Percentiles rank a stretch among this genome's conserved stretches.
phyloP scores from a whole-genome alignment of 2,329 filamentous ascomycete species.

The Diplodia mutila region DNA sequence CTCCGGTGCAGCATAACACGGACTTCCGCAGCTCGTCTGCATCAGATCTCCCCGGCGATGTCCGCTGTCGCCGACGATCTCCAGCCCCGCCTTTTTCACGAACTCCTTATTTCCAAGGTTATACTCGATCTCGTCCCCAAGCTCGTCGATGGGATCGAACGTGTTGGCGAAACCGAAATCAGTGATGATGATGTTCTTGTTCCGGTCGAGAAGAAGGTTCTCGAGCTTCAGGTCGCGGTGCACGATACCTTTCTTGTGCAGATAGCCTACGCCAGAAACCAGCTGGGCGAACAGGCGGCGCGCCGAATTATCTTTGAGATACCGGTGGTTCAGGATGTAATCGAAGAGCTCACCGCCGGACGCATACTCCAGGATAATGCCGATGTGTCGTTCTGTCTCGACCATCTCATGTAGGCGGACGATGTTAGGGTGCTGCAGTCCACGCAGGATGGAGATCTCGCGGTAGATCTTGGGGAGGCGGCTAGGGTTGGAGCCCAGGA shows the following conservation, averaged over 20 bases:
- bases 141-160: conserved; percentile 85
- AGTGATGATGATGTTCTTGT: conserved; percentile 99
- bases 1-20: conserved; percentile 96
- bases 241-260: conserved; percentile 98
- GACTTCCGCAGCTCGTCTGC: conserved; percentile 98
- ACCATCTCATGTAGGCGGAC: conserved; percentile 98
- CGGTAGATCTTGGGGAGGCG: conserved; percentile 96
- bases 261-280: conserved; percentile 92
- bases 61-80: conserved; percentile 75
- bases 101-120: conserved; percentile 85
- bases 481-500: conserved; percentile 82
- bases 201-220: conserved; percentile 91
- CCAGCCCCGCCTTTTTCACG: conserved; percentile 83
- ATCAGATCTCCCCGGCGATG: conserved; percentile 89
- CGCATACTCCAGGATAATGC: conserved; percentile 97
- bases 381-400: conserved; percentile 94
- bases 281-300: conserved; percentile 92
- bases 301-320: conserved; percentile 90
- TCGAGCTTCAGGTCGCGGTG: conserved; percentile 96
- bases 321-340: conserved; percentile 95
- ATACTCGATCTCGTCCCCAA: conserved; percentile 87
- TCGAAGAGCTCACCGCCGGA: conserved; percentile 98
- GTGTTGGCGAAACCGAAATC: conserved; percentile 99
- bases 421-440: conserved; percentile 93
- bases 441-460: conserved; percentile 88